Percentiles rank a stretch among this genome's conserved stretches.
Evolutionary conservation across 352 stramenopile species (phyloP).

Genomic region (Globisporangium echinulatum): DNA sequence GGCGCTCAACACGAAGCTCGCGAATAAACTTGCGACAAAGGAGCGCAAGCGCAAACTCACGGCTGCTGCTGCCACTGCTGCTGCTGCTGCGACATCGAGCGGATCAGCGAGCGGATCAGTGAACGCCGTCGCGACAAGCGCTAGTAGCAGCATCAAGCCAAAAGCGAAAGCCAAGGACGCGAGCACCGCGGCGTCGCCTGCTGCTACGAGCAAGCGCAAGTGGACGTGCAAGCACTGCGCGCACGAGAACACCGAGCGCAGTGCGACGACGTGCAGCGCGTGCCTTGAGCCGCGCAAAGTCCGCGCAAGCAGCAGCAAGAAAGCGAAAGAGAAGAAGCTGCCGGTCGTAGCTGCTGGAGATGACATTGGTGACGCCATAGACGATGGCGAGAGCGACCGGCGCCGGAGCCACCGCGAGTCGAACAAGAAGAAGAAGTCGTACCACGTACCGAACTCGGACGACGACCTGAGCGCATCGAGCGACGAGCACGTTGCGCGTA

Average conservation of each 20-base stretch:
- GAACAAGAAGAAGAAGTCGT: constrained; percentile 72
- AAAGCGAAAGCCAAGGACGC: neutral
- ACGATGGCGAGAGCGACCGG: constrained; percentile 22
- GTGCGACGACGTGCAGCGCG: constrained; percentile 30
- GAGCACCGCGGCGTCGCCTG: neutral
- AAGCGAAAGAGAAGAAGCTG: constrained; percentile 20
- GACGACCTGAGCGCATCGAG: constrained; percentile 62
- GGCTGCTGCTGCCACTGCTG: neutral
- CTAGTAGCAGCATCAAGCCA: neutral
- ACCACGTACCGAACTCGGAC: constrained; percentile 77
- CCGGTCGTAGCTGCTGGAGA: neutral
- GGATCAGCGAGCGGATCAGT: neutral
- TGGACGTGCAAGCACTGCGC: constrained; percentile 50
- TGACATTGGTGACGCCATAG: neutral
- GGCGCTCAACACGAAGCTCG: constrained; percentile 67
- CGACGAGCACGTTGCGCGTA: constrained; percentile 7
- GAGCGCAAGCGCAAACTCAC: constrained; percentile 36
- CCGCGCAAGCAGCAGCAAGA: constrained; percentile 13
- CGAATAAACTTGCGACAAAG: constrained; percentile 55
- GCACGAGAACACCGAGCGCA: constrained; percentile 33
- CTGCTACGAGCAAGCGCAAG: constrained; percentile 11
- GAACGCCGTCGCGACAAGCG: too few relatives aligned
- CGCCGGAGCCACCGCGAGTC: constrained; percentile 53
- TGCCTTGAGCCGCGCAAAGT: constrained; percentile 27
- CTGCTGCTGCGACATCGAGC: neutral